Evolutionary conservation across 2,329 filamentous ascomycete genomes (phyloP), one percentile per base, ranked within the genome.

Genomic region (Fusarium oligoseptatum): DNA sequence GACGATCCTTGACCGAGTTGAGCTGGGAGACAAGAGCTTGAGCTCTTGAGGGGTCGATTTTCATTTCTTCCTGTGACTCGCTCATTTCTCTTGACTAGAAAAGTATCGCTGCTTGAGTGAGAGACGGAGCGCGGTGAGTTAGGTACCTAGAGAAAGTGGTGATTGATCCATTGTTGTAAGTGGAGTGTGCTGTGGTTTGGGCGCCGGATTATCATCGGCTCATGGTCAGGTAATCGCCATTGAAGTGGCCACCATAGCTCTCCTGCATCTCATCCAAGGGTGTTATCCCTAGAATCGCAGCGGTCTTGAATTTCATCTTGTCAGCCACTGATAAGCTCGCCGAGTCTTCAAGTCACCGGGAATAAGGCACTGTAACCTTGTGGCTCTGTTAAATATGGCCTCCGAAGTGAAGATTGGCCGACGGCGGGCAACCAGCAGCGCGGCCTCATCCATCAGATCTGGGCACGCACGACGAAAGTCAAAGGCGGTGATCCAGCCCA

Each of bases 21-120:
- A 95, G 85, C 79, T 93, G 92, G 32, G 90, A 87, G 72, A 90
- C 81, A 68, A 95, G 90, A 66, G 87, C 85, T 68, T 89, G 87
- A 52, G 92, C 91, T 82, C 93, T 89, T 63, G 87, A 80, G 1
- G 90, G 86, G 75, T 92, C 87, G 73, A 93, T 84, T 78, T 89
- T 90, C 90, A 93, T 93, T 68, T 88, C 85, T 76, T 81, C 79
- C 24, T 76, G 66, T 52, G 80, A 71, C 57, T 86, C 84, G 73
- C 82, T 84, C 87, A 88, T 89, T 60, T 77, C 73, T 78, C 68
- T 61, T 27, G 32, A 52, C 29, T 22, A 27, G 22, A 27, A 36
- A 27, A 17, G 60, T 61, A 29, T 37, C 27, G 41, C 45, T 60
- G 58, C 55, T 32, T 55, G 29, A 60, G 20, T 57, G 15, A 15